Base-by-base conservation (phyloP, 306 rosid genomes). In the Urtica urens region DNA sequence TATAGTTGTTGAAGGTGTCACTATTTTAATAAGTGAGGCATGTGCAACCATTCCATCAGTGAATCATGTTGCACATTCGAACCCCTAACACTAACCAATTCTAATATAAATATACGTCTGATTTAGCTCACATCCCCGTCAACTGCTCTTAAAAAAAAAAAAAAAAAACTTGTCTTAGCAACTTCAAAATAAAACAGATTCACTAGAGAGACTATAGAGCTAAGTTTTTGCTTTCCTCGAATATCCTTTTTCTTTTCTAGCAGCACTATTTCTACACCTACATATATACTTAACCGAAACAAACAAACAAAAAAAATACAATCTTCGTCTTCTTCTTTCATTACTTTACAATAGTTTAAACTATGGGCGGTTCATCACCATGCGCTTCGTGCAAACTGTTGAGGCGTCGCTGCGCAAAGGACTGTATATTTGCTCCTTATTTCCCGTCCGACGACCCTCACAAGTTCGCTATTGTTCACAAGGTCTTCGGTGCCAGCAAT, bases 401-500 rank as follows among this genome's bases (percentile, higher is more conserved):
- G 74, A 69, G 94, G 69, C 86, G 94, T 23, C 90, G 94, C 18
- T 84, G 94, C 68, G 63, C 81, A 45, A 69, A 80, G 38, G 83
- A 77, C 51, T 84, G 94, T 64, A 70, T 75, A 40, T 84, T 84
- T 57, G 83, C 83, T 1, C 94, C 94, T 62, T 84, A 70, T 24
- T 84, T 84, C 60, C 94, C 90, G 37, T 63, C 94, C 0, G 78
- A 80, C 55, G 86, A 84, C 8, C 83, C 83, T 10, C 79, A 69
- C 13, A 84, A 80, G 67, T 84, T 84, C 53, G 75, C 94, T 70
- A 75, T 72, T 68, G 94, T 84, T 23, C 94, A 84, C 68, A 84
- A 84, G 79, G 81, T 84, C 29, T 84, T 84, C 58, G 90, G 94
- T 46, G 94, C 94, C 27, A 84, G 94, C 76, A 84, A 84, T 64